Conservation (phyloP, 768 basidiomycete genomes). For the Kwoniella dejecticola region DNA sequence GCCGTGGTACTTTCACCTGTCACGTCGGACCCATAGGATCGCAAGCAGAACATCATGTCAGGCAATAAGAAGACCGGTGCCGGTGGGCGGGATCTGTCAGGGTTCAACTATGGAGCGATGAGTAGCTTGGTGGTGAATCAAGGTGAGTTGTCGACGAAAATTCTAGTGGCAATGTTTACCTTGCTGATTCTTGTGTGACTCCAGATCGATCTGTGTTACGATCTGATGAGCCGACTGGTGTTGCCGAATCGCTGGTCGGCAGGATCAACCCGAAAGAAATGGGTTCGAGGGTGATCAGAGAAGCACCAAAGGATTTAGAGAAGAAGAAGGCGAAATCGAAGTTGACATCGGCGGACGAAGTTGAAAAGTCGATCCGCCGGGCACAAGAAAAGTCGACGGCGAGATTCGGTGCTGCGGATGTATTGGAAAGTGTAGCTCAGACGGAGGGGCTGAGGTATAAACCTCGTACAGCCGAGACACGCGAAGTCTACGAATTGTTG, state of each 20-base stretch:
- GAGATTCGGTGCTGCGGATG: slow-evolving; percentile 71
- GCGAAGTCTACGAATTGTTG: slow-evolving; percentile 91
- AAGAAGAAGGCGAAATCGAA: slow-evolving; percentile 88
- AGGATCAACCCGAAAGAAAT: slow-evolving; percentile 86
- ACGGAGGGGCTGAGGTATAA: slow-evolving; percentile 91
- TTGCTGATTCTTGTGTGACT: background rate
- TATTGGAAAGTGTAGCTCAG: slow-evolving; percentile 90
- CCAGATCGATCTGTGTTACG: slow-evolving; percentile 61
- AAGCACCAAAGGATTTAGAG: slow-evolving; percentile 81
- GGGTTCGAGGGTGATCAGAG: slow-evolving; percentile 84
- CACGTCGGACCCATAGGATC: background rate
- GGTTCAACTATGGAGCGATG: slow-evolving; percentile 94
- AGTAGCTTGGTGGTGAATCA: slow-evolving; percentile 94
- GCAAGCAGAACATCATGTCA: slow-evolving; percentile 39
- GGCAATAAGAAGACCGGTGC: slow-evolving; percentile 32
- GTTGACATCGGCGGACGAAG: slow-evolving; percentile 49
- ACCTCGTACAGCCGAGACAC: slow-evolving; percentile 89
- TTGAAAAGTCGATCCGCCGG: slow-evolving; percentile 57
- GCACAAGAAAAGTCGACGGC: slow-evolving; percentile 63
- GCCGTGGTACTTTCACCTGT: too few species aligned
- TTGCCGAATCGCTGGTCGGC: slow-evolving; percentile 87
- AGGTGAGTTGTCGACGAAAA: slow-evolving; percentile 49
- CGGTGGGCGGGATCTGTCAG: slow-evolving; percentile 75
- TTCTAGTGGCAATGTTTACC: background rate
- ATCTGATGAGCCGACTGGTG: slow-evolving; percentile 95